These are phyloP conservation scores for Trichosanthes cucumerina DNA, from an alignment of 306 rosid species.

Conservation along the genomic window DNA sequence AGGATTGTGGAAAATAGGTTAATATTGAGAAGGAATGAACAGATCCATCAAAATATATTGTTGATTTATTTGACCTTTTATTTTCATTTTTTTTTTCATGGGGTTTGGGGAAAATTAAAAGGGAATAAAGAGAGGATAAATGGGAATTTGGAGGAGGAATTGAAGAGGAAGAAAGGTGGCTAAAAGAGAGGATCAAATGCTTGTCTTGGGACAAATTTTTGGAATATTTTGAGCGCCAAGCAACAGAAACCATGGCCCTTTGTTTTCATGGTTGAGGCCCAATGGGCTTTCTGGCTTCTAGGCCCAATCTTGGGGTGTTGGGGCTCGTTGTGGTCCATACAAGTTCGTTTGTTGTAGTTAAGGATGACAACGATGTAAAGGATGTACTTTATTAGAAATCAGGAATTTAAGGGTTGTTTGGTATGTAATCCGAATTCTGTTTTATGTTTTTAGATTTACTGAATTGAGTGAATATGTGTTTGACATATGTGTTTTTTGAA, in stretches of 20 bases:
- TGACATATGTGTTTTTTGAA: no score
- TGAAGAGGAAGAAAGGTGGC: not conserved
- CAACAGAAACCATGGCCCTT: not conserved
- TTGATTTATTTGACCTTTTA: not conserved
- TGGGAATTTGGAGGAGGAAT: not conserved
- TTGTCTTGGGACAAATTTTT: not conserved
- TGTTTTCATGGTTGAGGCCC: not conserved
- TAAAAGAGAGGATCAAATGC: not conserved
- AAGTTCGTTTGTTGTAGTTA: not conserved
- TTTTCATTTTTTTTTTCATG: not conserved
- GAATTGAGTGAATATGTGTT: no score
- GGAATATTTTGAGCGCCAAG: conserved; percentile 6
- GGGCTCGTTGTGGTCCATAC: not conserved
- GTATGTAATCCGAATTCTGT: no score
- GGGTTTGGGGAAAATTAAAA: not conserved
- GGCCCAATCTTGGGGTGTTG: not conserved
- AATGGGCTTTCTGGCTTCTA: not conserved
- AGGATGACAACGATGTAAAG: no score
- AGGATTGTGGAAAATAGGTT: not conserved
- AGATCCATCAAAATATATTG: not conserved
- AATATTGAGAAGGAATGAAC: not conserved
- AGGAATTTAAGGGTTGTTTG: no score
- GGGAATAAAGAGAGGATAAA: not conserved
- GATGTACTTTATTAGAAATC: no score
- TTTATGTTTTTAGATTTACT: no score